Conservation (phyloP, 305 asterid genomes). For the Fraxinus xanthoxyloides region DNA sequence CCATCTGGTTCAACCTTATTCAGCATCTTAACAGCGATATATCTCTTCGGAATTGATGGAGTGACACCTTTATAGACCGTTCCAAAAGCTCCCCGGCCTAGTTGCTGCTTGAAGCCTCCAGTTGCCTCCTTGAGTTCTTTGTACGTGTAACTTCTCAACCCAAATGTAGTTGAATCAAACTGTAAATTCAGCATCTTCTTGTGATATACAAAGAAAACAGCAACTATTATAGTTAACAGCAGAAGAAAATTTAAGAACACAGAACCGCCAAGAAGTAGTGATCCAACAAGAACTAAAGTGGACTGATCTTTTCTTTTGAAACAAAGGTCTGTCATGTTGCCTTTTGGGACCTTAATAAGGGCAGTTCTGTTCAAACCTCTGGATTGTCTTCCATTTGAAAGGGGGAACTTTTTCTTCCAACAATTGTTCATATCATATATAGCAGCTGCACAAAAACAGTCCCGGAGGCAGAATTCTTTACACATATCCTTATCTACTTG, state of each 20-base stretch:
- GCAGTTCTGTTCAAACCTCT: not conserved
- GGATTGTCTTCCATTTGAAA: conserved; percentile 24
- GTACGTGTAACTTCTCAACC: conserved; percentile 26
- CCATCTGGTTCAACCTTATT: conserved; percentile 26
- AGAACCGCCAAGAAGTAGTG: conserved; percentile 30
- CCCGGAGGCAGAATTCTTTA: conserved; percentile 15
- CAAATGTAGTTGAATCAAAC: not conserved
- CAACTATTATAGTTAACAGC: not conserved
- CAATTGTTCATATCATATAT: conserved; percentile 14
- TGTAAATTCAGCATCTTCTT: conserved; percentile 14
- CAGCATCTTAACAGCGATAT: conserved; percentile 33
- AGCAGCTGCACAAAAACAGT: conserved; percentile 31
- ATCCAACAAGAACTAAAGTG: conserved; percentile 16
- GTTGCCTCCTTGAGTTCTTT: conserved; percentile 39
- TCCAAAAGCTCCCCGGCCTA: conserved; percentile 37
- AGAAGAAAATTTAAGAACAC: conserved; percentile 24
- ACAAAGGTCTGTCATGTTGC: not conserved
- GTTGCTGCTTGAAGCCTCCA: conserved; percentile 28
- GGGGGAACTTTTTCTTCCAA: conserved; percentile 34
- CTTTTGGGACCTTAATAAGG: conserved; percentile 23
- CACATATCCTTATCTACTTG: conserved; percentile 19
- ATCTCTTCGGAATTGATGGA: not conserved
- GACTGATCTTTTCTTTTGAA: conserved; percentile 12
- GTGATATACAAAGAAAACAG: conserved; percentile 6
- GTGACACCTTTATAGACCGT: conserved; percentile 29